These are phyloP conservation scores for Fusarium sp. DNA, from an alignment of 2,329 filamentous ascomycete genomes.

Conservation along the genomic window DNA sequence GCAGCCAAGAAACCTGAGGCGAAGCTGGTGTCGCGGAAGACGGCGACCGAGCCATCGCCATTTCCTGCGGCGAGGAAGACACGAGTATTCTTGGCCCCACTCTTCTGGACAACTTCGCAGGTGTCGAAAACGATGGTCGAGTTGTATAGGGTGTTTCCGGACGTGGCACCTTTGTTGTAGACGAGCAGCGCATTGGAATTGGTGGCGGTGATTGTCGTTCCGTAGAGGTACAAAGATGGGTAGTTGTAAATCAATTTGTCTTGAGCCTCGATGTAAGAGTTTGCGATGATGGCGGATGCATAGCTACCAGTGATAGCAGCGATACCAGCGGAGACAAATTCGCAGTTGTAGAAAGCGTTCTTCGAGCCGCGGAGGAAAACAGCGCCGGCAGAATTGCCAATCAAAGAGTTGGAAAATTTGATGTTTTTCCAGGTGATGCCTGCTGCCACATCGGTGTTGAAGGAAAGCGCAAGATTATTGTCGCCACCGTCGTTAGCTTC, in stretches of 20 bases:
- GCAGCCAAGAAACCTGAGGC: conserved; percentile 52
- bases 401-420: conserved; percentile 36
- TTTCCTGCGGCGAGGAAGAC: conserved; percentile 58
- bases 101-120: conserved; percentile 50
- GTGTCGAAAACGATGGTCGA: conserved; percentile 57
- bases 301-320: conserved; percentile 44
- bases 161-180: conserved; percentile 53
- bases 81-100: conserved; percentile 49
- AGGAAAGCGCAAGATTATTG: conserved; percentile 10
- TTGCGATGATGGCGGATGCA: conserved; percentile 54
- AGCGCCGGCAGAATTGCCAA: background rate
- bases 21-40: conserved; percentile 56
- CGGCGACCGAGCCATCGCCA: conserved; percentile 52
- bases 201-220: conserved; percentile 56
- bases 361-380: conserved; percentile 26
- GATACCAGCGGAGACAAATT: conserved; percentile 54
- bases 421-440: conserved; percentile 35
- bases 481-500: background rate
- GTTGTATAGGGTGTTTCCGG: conserved; percentile 48
- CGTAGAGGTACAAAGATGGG: conserved; percentile 56
- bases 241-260: conserved; percentile 57
- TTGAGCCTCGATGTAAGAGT: conserved; percentile 58
- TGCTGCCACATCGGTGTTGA: background rate
- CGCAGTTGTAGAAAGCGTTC: conserved; percentile 54
- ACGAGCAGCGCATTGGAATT: conserved; percentile 47